phyloP scores from a whole-genome alignment of 2,329 filamentous ascomycete genomes.

The Sclerotinia trifoliorum region DNA sequence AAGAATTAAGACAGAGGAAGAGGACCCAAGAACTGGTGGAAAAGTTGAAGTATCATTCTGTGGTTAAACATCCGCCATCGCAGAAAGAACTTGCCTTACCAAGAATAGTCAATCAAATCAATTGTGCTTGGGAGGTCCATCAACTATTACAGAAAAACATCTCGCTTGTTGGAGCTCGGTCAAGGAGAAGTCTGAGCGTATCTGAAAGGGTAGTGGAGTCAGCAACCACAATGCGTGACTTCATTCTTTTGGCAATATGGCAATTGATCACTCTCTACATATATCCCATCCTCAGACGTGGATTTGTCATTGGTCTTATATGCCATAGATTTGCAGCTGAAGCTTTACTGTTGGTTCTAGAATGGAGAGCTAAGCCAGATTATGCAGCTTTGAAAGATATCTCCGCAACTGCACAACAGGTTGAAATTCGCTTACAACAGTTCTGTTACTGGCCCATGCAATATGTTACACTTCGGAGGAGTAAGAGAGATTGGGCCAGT shows the following conservation, averaged over 20 bases:
- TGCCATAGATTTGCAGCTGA: slow-evolving; percentile 80
- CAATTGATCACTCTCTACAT: slow-evolving; percentile 71
- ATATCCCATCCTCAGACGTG: slow-evolving; percentile 69
- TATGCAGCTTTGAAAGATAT: slow-evolving; percentile 89
- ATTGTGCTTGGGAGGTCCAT: slow-evolving; percentile 91
- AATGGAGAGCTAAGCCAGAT: slow-evolving; percentile 78
- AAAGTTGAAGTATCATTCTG: slow-evolving; percentile 85
- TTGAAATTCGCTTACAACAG: slow-evolving; percentile 94
- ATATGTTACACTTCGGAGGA: slow-evolving; percentile 83
- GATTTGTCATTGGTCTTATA: slow-evolving; percentile 77
- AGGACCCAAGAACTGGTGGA: slow-evolving; percentile 69
- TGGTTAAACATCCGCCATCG: slow-evolving; percentile 72
- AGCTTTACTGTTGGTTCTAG: slow-evolving; percentile 71
- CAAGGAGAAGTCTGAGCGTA: slow-evolving; percentile 84
- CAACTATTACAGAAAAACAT: slow-evolving; percentile 85
- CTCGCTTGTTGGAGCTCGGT: slow-evolving; percentile 75
- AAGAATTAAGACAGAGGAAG: slow-evolving; percentile 57
- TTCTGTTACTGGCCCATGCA: slow-evolving; percentile 99
- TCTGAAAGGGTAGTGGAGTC: slow-evolving; percentile 93
- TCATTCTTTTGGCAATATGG: slow-evolving; percentile 66
- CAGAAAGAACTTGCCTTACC: slow-evolving; percentile 79
- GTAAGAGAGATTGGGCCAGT: slow-evolving; percentile 92
- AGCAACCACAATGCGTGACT: slow-evolving; percentile 80
- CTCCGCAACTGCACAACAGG: slow-evolving; percentile 93
- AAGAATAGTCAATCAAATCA: slow-evolving; percentile 87